phyloP scores from a whole-genome alignment of 768 basidiomycete species.

The Arthromyces matolae region DNA sequence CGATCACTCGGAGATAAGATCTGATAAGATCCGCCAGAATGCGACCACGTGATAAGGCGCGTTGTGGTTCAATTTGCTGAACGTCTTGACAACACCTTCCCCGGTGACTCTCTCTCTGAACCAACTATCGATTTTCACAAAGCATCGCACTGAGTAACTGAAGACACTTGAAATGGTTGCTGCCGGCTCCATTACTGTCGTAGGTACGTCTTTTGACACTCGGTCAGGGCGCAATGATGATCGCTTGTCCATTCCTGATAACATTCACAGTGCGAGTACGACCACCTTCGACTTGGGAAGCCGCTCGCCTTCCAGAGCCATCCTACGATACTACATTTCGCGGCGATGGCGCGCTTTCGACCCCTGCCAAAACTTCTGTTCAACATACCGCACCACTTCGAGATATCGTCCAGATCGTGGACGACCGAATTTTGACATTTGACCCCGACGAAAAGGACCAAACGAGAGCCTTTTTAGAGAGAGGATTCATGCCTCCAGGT shows the following conservation, averaged over 20 bases:
- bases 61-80: constrained; percentile 20
- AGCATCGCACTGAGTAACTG: constrained; percentile 4
- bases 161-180: constrained; percentile 56
- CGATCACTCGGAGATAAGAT: no score
- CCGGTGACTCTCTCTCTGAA: not conserved
- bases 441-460: constrained; percentile 91
- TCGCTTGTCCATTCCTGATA: constrained; percentile 3
- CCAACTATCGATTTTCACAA: no score
- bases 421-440: constrained; percentile 93
- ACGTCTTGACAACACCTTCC: constrained; percentile 10
- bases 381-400: constrained; percentile 57
- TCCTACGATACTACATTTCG: constrained; percentile 68
- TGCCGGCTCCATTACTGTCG: constrained; percentile 85
- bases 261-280: constrained; percentile 74
- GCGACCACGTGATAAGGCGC: constrained; percentile 31
- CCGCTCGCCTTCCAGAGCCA: constrained; percentile 76
- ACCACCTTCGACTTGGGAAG: constrained; percentile 82
- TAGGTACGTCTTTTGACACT: constrained; percentile 54
- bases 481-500: constrained; percentile 80
- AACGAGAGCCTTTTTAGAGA: constrained; percentile 74
- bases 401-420: constrained; percentile 83
- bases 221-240: constrained; percentile 12
- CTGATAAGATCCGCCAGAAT: constrained; percentile 5
- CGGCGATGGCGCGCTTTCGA: constrained; percentile 82
- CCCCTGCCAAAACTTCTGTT: constrained; percentile 46